phyloP scores from a whole-genome alignment of 768 basidiomycete species.

The Kwoniella dendrophila region DNA sequence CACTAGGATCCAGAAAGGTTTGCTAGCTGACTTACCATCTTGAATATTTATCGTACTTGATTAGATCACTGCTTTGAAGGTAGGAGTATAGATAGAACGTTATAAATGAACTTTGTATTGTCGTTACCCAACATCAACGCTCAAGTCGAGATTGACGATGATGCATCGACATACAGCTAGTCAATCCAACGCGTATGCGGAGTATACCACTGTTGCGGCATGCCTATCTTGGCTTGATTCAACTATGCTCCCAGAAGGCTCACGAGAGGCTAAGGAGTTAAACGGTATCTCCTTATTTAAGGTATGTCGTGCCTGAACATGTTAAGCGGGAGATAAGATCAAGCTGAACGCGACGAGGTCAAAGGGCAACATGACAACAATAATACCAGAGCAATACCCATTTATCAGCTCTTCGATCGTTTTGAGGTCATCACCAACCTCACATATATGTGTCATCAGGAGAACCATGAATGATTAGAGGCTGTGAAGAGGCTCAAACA shows the following conservation, averaged over 20 bases:
- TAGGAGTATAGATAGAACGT: too few species aligned
- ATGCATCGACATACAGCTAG: constrained; percentile 4
- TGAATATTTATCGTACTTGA: background rate
- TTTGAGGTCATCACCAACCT: too few species aligned
- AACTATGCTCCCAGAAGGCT: too few species aligned
- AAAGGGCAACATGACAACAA: background rate
- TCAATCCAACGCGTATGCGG: constrained; percentile 11
- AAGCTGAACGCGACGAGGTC: background rate
- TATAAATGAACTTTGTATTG: too few species aligned
- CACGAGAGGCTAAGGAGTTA: too few species aligned
- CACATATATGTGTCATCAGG: too few species aligned
- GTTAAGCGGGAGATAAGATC: constrained; percentile 1
- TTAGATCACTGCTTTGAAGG: background rate
- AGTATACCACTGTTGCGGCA: background rate
- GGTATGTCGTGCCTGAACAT: background rate
- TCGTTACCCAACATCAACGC: too few species aligned
- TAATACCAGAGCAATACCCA: too few species aligned
- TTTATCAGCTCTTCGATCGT: too few species aligned
- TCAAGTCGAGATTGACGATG: constrained; percentile 2
- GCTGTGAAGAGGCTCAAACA: too few species aligned
- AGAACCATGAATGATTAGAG: too few species aligned
- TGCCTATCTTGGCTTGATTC: too few species aligned
- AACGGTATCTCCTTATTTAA: background rate
- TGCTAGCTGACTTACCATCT: background rate
- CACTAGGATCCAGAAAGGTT: background rate